A percentile compares a stretch with the other conserved stretches of the same genome.
Conservation (phyloP, 208 protist species). For the Leishmania tropica region DNA sequence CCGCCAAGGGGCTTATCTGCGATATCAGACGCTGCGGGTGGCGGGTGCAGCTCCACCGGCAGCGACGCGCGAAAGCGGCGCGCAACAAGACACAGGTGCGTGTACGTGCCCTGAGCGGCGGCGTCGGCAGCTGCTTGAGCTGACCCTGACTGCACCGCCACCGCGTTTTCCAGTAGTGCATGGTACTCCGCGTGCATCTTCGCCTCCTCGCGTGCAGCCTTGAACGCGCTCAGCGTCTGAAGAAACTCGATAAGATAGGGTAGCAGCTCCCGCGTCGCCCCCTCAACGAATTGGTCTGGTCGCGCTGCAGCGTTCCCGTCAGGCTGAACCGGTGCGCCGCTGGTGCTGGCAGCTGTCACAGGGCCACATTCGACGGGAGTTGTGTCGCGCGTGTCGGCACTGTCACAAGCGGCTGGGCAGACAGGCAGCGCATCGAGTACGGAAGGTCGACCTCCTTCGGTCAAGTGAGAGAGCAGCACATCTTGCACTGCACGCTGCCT, state of each 20-base stretch:
- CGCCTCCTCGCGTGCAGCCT: slow-evolving; percentile 6
- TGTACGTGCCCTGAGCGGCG: neutral
- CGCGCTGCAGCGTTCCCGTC: neutral
- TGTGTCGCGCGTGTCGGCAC: neutral
- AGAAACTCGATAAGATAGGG: slow-evolving; percentile 3
- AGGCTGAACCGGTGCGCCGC: neutral
- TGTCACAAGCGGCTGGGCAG: neutral
- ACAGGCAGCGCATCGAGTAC: neutral
- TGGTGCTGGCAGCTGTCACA: too few species aligned
- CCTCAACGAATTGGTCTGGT: neutral
- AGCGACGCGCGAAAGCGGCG: neutral
- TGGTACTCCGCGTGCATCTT: slow-evolving; percentile 9
- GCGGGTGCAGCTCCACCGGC: neutral
- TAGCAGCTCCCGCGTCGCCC: neutral
- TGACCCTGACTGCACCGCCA: neutral
- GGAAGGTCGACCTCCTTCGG: neutral
- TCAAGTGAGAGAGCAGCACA: slow-evolving; percentile 7
- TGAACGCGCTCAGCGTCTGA: neutral
- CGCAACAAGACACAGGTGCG: slow-evolving; percentile 2
- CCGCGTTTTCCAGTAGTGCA: neutral
- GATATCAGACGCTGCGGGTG: neutral
- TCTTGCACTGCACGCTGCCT: neutral
- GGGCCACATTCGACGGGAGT: neutral
- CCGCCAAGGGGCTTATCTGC: neutral
- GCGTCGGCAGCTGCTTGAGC: neutral